Base-by-base conservation (phyloP, 2,329 filamentous ascomycete genomes). In the Cladosporium sp. region DNA sequence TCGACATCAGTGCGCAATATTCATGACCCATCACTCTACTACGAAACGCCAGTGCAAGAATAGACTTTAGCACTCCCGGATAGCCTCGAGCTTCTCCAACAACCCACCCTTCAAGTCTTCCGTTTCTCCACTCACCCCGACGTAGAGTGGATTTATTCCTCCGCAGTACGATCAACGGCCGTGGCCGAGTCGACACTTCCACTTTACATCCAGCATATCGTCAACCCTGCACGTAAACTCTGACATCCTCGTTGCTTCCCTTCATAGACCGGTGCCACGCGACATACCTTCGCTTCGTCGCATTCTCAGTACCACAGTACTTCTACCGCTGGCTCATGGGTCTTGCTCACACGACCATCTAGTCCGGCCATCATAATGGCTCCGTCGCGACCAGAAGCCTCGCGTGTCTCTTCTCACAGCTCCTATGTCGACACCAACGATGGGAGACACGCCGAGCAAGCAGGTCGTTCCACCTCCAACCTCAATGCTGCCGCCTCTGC, bases 401-500 rank as follows among this genome's bases (percentile, higher is more conserved):
- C 49, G 27, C 41, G 49, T 40, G 43, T 34, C 27, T 51, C 49
- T 27, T 51, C 49, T 34, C 57, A 32, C 48, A 55, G 34, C 52
- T 58, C 37, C n/a, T 57, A 55, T 38, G 55, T 58, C 44, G 59
- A 53, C 42, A 52, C 51, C 12, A 24, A 30, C 32, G 58, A 63
- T 34, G 60, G 61, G 13, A 43, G 47, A 12, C 55, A 61, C 27
- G 41, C 48, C 27, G 60, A 64, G 39, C 66, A 69, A 53, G 63
- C 64, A n/a, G 66, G 66, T 8, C 64, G 66, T 4, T 62, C 63
- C 13, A 47, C 63, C 8, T 57, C 57, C 40, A 63, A 60, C 43
- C 55, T 67, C 37, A 59, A 63, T 47, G 66, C 66, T 11, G 62
- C 65, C 18, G 60, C 61, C 12, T 67, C 64, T 19, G 64, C 64